A percentile compares a stretch with the other conserved stretches of the same genome.
Conservation (phyloP, 108 stramenopile genomes). For the Cylindrotheca fusiformis region DNA sequence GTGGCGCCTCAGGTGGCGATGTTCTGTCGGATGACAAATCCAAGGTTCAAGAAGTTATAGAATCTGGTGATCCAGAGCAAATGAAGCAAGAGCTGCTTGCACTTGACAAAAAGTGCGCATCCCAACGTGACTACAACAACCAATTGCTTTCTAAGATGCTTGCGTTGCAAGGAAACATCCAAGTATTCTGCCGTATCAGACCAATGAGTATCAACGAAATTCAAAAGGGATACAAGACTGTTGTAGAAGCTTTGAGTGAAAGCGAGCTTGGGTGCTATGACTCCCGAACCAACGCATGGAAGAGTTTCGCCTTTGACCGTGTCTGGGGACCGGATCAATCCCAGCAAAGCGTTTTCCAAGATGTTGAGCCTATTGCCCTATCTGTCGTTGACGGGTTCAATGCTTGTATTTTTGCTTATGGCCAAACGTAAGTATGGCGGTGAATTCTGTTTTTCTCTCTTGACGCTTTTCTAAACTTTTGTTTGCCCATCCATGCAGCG, state of each 20-base stretch:
- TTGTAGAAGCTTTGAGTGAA: conserved; percentile 84
- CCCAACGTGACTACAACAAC: conserved; percentile 84
- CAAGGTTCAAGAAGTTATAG: conserved; percentile 67
- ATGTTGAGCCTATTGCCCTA: conserved; percentile 92
- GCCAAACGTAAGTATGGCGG: conserved; percentile 68
- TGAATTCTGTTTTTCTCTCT: not conserved
- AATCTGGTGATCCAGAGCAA: conserved; percentile 39
- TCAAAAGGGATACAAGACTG: conserved; percentile 59
- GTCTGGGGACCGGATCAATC: conserved; percentile 92
- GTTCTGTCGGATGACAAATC: conserved; percentile 23
- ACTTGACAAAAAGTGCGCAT: conserved; percentile 65
- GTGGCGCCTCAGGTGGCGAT: conserved; percentile 17
- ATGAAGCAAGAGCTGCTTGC: conserved; percentile 66
- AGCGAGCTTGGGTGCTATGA: conserved; percentile 89
- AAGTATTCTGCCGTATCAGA: conserved; percentile 88
- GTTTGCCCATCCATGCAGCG: conserved; percentile 32
- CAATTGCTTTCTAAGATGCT: conserved; percentile 86
- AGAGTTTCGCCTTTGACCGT: conserved; percentile 87
- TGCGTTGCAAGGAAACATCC: conserved; percentile 87
- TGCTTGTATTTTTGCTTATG: conserved; percentile 99
- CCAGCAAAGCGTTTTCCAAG: conserved; percentile 90
- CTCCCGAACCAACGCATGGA: conserved; percentile 75
- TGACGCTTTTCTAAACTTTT: not conserved
- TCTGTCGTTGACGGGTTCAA: conserved; percentile 97
- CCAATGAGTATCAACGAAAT: conserved; percentile 78